Evolutionary conservation across 768 basidiomycete species (phyloP), one percentile per base, ranked within the genome.

Genomic region (Lactifluus subvellereus): DNA sequence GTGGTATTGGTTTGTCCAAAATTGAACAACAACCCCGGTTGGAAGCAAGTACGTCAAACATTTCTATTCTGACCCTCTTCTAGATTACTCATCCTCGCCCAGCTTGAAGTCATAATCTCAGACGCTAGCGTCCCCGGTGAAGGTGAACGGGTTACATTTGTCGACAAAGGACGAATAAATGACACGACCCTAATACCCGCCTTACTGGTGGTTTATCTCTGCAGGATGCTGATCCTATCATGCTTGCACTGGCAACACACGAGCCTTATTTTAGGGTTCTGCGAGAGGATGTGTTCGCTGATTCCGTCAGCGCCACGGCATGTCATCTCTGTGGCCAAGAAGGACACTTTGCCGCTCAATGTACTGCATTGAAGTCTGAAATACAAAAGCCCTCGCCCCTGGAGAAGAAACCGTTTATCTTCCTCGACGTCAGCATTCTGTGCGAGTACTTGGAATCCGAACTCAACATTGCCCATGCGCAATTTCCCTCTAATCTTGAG

Each of bases 391-490:
- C 81, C 66, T 79, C 80, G 60, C 77, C 85, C n/a, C 32, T 18
- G 61, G 87, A 89, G 71, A 88, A 92, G 75, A 95, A 94, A 73
- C 97, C 96, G 14, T 99, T 97, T 81, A 98, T 99, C 77, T 98
- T 97, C 83, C 91, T 99, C 74, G 96, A 98, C 80, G 91, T 99
- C 76, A 81, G 90, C 64, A 84, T 91, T 69, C 79, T 99, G 69
- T 90, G 97, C 76, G 97, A 99, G 78, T 99, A 99, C 79, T 88
- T 99, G 69, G 92, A 96, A 77, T 86, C 91, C 73, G 97, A 98
- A 74, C 87, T 99, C 67, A 86, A 92, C 76, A 81, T 96, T 37
- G 78, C 87, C n/a, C 77, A 83, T 64, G 75, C 82, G 16, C 78
- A 86, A 2, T 94, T 97, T 77, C 85, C 88, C 35, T 98, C 95